Evolutionary conservation across 495 filamentous ascomycete species (phyloP).

Genomic region (Chaetomidium leptoderma): DNA sequence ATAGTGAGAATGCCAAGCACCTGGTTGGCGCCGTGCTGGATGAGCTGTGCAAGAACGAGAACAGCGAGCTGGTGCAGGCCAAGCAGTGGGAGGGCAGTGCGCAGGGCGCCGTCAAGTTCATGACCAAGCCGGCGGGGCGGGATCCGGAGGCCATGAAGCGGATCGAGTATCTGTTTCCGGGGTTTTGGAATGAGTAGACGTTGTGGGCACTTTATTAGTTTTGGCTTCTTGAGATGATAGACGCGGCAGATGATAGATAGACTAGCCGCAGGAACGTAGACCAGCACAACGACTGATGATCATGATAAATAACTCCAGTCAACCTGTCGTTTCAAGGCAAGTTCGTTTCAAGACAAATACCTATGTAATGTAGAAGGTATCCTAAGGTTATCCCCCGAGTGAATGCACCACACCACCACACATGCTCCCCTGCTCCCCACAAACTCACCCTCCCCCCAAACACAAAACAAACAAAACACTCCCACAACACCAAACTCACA

Average conservation of each 20-base stretch:
- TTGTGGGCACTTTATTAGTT: neutral
- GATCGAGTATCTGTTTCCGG: conserved; percentile 75
- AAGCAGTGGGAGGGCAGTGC: conserved; percentile 65
- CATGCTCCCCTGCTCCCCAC: conserved; percentile 1
- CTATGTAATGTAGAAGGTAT: conserved; percentile 1
- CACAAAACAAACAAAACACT: conserved; percentile 1
- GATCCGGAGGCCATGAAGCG: conserved; percentile 61
- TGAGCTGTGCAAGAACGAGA: conserved; percentile 70
- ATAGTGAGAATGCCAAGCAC: conserved; percentile 76
- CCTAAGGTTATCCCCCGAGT: neutral
- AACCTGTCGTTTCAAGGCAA: neutral
- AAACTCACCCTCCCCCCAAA: neutral
- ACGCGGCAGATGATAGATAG: conserved; percentile 14
- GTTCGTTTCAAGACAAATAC: neutral
- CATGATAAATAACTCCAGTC: neutral
- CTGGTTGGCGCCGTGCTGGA: conserved; percentile 85
- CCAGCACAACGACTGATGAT: neutral
- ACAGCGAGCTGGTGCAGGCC: conserved; percentile 69
- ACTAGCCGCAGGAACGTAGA: conserved; percentile 2
- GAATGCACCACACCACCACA: conserved; percentile 1
- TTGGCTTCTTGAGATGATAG: neutral
- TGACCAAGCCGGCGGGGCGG: conserved; percentile 62
- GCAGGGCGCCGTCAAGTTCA: conserved; percentile 66
- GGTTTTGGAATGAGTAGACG: conserved; percentile 42
- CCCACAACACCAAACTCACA: conserved; percentile 1